A percentile compares a stretch with the other conserved stretches of the same genome.
Conservation (phyloP, 2,329 filamentous ascomycete genomes). For the Didymellaceae sp. region DNA sequence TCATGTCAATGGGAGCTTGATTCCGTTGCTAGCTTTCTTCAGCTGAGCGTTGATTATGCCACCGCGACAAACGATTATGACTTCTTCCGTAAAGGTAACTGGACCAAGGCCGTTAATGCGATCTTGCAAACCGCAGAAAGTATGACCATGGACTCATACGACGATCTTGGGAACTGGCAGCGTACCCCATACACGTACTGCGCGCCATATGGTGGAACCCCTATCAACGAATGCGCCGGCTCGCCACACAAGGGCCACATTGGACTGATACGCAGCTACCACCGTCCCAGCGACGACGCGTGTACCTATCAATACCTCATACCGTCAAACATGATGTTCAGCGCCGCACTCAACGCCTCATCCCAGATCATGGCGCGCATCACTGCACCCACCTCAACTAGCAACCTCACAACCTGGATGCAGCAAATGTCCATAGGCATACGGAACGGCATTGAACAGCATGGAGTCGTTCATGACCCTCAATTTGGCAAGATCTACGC, state of each 20-base stretch:
- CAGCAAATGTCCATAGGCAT: conserved; percentile 57
- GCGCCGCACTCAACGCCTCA: conserved; percentile 63
- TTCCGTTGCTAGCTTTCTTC: conserved; percentile 57
- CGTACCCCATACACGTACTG: conserved; percentile 56
- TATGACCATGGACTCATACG: conserved; percentile 57
- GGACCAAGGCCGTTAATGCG: conserved; percentile 53
- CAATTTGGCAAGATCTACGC: conserved; percentile 52
- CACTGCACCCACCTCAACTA: conserved; percentile 38
- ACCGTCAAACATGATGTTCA: conserved; percentile 73
- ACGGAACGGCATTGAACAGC: conserved; percentile 51
- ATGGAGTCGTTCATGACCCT: conserved; percentile 48
- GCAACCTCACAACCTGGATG: conserved; percentile 63
- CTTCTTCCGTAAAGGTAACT: conserved; percentile 55
- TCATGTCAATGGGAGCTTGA: conserved; percentile 62
- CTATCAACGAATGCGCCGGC: conserved; percentile 61
- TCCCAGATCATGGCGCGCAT: conserved; percentile 60
- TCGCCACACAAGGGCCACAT: conserved; percentile 56
- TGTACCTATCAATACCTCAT: conserved; percentile 59
- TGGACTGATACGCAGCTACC: conserved; percentile 57
- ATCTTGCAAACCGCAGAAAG: conserved; percentile 53
- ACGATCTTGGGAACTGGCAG: conserved; percentile 52
- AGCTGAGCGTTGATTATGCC: conserved; percentile 56
- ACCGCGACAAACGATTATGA: conserved; percentile 53
- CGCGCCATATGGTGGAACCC: conserved; percentile 51
- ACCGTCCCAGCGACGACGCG: conserved; percentile 58